Percentiles rank a stretch among this genome's conserved stretches.
Conservation (phyloP, 768 basidiomycete species). For the Mycena pura region DNA sequence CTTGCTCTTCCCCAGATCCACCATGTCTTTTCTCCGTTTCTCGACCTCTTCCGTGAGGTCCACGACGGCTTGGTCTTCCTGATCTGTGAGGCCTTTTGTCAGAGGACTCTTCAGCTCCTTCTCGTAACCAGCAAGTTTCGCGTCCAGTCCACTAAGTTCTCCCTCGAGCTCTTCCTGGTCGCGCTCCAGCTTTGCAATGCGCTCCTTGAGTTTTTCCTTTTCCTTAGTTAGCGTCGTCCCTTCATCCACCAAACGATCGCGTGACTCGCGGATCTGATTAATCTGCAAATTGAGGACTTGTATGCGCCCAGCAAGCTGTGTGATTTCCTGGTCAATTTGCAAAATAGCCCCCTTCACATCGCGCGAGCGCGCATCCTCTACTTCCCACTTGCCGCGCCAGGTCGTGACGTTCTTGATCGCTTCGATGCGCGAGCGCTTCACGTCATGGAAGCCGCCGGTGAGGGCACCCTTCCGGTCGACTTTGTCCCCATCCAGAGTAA, state of each 20-base stretch:
- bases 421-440: constrained; percentile 88
- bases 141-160: constrained; percentile 67
- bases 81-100: constrained; percentile 71
- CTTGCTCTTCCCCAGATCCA: constrained; percentile 71
- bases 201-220: constrained; percentile 69
- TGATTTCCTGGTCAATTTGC: constrained; percentile 86
- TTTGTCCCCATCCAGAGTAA: constrained; percentile 97
- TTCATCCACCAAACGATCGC: constrained; percentile 73
- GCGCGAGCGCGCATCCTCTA: constrained; percentile 65
- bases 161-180: constrained; percentile 75
- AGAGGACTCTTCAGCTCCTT: constrained; percentile 79
- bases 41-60: constrained; percentile 80
- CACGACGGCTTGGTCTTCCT: constrained; percentile 74
- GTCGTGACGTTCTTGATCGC: constrained; percentile 76
- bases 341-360: constrained; percentile 79
- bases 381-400: constrained; percentile 77
- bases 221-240: constrained; percentile 64
- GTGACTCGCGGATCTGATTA: constrained; percentile 68
- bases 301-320: constrained; percentile 72
- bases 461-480: constrained; percentile 96
- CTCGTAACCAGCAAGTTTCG: constrained; percentile 68
- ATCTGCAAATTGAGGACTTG: constrained; percentile 75
- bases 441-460: constrained; percentile 96
- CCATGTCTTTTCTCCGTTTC: constrained; percentile 68
- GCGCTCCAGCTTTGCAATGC: constrained; percentile 67